These are phyloP conservation scores for Pyrenula massariospora DNA, from an alignment of 495 filamentous ascomycete species.

Conservation along the genomic window DNA sequence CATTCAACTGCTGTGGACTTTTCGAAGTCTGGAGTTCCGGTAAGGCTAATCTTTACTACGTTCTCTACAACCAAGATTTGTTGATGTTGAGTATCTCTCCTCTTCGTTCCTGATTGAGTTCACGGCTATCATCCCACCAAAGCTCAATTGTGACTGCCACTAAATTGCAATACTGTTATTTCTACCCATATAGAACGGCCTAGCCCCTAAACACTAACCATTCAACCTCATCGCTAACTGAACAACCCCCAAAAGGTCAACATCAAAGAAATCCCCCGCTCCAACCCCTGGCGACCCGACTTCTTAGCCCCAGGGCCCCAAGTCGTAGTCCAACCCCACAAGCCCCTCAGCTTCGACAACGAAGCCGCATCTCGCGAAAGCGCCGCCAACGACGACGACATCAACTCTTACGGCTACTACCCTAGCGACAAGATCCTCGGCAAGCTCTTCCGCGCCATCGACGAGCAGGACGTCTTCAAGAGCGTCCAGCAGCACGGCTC, in stretches of 20 bases:
- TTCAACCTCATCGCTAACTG: background rate
- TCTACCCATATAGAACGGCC: no score
- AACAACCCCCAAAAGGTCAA: constrained; percentile 21
- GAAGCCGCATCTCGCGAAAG: constrained; percentile 5
- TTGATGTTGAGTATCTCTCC: background rate
- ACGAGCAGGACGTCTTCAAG: constrained; percentile 57
- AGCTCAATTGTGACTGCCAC: no score
- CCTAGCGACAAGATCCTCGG: constrained; percentile 58
- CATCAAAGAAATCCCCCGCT: constrained; percentile 27
- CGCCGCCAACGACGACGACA: constrained; percentile 36
- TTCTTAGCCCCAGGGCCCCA: constrained; percentile 59
- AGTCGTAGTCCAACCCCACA: constrained; percentile 30
- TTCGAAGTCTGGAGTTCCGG: constrained; percentile 64
- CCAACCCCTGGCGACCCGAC: constrained; percentile 36
- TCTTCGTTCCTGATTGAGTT: background rate
- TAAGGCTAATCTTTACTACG: constrained; percentile 23
- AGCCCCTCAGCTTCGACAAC: background rate
- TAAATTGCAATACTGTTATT: no score
- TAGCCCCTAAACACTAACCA: no score
- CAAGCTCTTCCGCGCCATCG: constrained; percentile 58
- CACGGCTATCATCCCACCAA: no score
- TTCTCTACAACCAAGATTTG: background rate
- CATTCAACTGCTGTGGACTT: constrained; percentile 75
- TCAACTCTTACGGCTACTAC: constrained; percentile 43
- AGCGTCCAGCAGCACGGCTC: constrained; percentile 28